Percentiles rank a stretch among this genome's conserved stretches.
Conservation (phyloP, 441 rosid species). For the Geranium incanum region DNA sequence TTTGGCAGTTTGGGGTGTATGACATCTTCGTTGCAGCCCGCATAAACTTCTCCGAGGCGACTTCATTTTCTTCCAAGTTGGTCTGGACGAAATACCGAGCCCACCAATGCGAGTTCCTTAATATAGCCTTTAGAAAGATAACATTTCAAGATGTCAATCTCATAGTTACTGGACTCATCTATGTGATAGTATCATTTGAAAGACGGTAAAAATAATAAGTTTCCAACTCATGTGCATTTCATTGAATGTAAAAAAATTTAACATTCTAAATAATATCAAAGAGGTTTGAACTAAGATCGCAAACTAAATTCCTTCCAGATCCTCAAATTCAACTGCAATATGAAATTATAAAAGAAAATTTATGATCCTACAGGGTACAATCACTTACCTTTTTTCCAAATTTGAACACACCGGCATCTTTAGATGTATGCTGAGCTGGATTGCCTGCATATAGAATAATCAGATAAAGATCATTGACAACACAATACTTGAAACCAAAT, state of each 20-base stretch:
- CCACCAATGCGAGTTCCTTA: neutral
- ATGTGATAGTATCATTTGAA: neutral
- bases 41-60: neutral
- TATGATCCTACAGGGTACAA: constrained; percentile 1
- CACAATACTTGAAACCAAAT: too few species aligned
- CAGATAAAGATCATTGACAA: neutral
- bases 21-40: neutral
- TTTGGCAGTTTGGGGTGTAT: neutral
- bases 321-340: neutral
- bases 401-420: constrained; percentile 26
- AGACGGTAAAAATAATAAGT: neutral
- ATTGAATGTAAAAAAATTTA: neutral
- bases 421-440: constrained; percentile 29
- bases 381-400: constrained; percentile 30
- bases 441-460: constrained; percentile 20
- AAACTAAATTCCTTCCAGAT: neutral
- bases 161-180: neutral
- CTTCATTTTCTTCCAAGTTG: constrained; percentile 1
- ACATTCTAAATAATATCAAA: neutral
- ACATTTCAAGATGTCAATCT: neutral
- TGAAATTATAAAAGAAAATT: neutral
- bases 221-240: neutral
- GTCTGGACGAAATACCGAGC: neutral
- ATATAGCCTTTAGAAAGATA: neutral
- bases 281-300: neutral